These are phyloP conservation scores for Tetrapyrgos nigripes DNA, from an alignment of 1,284 basidiomycete species.

Conservation along the genomic window DNA sequence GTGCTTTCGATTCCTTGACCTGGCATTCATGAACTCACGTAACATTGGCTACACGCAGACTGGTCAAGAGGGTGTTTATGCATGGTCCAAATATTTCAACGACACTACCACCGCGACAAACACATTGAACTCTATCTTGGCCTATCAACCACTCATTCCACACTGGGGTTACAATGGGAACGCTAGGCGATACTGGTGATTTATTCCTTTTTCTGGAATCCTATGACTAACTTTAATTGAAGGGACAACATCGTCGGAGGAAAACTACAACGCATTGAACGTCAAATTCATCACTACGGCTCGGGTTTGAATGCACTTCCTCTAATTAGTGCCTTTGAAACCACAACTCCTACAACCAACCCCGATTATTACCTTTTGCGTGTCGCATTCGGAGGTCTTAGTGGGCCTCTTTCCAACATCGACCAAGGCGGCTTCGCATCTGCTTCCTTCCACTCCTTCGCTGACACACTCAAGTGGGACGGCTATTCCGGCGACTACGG, in stretches of 20 bases:
- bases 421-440: constrained; percentile 62
- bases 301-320: constrained; percentile 64
- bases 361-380: too few species aligned
- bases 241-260: constrained; percentile 67
- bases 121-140: constrained; percentile 61
- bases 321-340: constrained; percentile 55
- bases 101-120: constrained; percentile 59
- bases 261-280: constrained; percentile 60
- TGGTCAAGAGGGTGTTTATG: too few species aligned
- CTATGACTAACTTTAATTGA: background rate
- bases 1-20: too few species aligned
- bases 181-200: constrained; percentile 61
- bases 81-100: too few species aligned
- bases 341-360: too few species aligned
- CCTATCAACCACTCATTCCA: constrained; percentile 61
- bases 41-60: too few species aligned
- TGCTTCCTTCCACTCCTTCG: constrained; percentile 66
- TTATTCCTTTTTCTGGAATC: background rate
- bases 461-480: too few species aligned
- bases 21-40: too few species aligned
- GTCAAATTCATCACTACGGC: too few species aligned
- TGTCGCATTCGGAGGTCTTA: too few species aligned
- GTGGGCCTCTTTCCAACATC: constrained; percentile 60
- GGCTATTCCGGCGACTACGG: too few species aligned
- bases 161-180: constrained; percentile 72